phyloP scores from a whole-genome alignment of 352 stramenopile species.

The Phytophthora foliorum region DNA sequence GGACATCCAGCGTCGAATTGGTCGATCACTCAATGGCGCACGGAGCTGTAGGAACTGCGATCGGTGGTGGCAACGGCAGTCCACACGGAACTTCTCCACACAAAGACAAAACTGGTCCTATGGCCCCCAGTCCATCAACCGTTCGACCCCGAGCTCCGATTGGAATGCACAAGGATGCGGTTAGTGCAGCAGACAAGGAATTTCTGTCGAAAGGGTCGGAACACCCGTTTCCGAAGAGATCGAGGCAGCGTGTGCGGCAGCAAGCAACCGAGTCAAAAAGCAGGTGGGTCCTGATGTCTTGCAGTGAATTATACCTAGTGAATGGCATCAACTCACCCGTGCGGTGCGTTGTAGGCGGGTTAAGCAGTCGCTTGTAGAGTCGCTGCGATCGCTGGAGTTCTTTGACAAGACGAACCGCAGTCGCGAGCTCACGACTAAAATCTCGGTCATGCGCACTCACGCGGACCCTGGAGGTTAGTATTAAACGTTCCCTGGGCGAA shows the following conservation, averaged over 20 bases:
- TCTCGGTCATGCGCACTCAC: slow-evolving; percentile 64
- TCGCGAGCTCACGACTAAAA: slow-evolving; percentile 68
- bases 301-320: neutral
- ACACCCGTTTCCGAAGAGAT: slow-evolving; percentile 53
- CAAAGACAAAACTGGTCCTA: slow-evolving; percentile 34
- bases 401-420: slow-evolving; percentile 82
- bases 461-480: slow-evolving; percentile 66
- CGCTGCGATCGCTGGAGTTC: slow-evolving; percentile 73
- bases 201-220: slow-evolving; percentile 58
- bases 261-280: slow-evolving; percentile 41
- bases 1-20: slow-evolving; percentile 61
- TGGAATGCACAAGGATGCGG: slow-evolving; percentile 57
- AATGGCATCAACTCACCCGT: neutral
- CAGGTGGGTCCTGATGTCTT: slow-evolving; percentile 32
- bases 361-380: slow-evolving; percentile 80
- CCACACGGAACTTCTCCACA: slow-evolving; percentile 14
- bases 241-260: slow-evolving; percentile 46
- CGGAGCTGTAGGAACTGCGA: neutral
- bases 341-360: slow-evolving; percentile 43
- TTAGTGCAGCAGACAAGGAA: slow-evolving; percentile 34
- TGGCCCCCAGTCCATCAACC: slow-evolving; percentile 36
- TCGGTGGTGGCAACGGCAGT: slow-evolving; percentile 1
- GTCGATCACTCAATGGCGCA: slow-evolving; percentile 43
- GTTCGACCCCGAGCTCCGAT: slow-evolving; percentile 72
- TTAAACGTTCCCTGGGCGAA: neutral